phyloP scores from a whole-genome alignment of 108 stramenopile genomes.

The Asterionellopsis glacialis region DNA sequence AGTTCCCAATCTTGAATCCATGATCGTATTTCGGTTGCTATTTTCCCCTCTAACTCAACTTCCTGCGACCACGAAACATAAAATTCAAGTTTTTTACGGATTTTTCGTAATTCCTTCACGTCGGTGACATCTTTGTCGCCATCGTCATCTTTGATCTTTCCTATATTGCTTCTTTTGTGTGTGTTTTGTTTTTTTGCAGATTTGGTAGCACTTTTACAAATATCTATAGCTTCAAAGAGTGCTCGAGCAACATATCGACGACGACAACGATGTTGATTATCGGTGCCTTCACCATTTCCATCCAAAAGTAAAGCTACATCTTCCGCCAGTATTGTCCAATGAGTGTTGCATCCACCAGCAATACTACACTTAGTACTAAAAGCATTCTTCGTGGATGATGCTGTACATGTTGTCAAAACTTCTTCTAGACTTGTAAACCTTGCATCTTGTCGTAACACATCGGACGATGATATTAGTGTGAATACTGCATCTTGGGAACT shows the following conservation, averaged over 20 bases:
- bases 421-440: slow-evolving; percentile 17
- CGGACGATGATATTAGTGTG: slow-evolving; percentile 19
- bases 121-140: slow-evolving; percentile 1
- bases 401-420: slow-evolving; percentile 14
- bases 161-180: too few relatives aligned
- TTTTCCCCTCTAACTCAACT: slow-evolving; percentile 1
- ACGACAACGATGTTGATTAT: too few relatives aligned
- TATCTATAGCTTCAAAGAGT: slow-evolving; percentile 37
- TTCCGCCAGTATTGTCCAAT: slow-evolving; percentile 22
- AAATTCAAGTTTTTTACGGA: slow-evolving; percentile 45
- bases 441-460: slow-evolving; percentile 27
- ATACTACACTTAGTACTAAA: too few relatives aligned
- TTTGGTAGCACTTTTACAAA: slow-evolving; percentile 16
- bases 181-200: too few relatives aligned
- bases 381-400: slow-evolving; percentile 3
- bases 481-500: slow-evolving; percentile 15
- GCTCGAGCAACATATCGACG: slow-evolving; percentile 29
- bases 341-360: slow-evolving; percentile 8
- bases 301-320: slow-evolving; percentile 23
- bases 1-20: slow-evolving; percentile 1
- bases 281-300: too few relatives aligned
- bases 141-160: too few relatives aligned
- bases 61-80: slow-evolving; percentile 39
- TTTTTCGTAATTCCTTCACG: slow-evolving; percentile 12
- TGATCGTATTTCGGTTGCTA: background rate